These are phyloP conservation scores for Apostasia shenzhenica DNA, from an alignment of 106 monocot species.

Conservation along the genomic window DNA sequence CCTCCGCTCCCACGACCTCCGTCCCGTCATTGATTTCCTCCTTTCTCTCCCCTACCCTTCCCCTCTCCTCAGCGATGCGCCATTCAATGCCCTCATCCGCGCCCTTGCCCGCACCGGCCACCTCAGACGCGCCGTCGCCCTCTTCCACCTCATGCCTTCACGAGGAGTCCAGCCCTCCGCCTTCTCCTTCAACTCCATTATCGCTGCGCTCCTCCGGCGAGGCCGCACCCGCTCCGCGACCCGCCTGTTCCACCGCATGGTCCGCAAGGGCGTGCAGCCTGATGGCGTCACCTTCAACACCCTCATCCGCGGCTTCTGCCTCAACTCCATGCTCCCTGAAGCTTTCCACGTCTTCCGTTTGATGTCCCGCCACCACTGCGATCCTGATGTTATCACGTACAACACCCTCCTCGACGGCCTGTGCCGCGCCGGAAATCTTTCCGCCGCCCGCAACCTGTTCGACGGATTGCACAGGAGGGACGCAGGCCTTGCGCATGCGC, in stretches of 20 bases:
- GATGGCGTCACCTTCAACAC: slow-evolving; percentile 82
- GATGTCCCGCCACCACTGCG: slow-evolving; percentile 29
- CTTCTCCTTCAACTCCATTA: slow-evolving; percentile 73
- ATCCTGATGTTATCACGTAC: slow-evolving; percentile 66
- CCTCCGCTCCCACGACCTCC: slow-evolving; percentile 23
- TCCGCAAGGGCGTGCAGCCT: slow-evolving; percentile 19
- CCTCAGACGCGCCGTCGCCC: slow-evolving; percentile 29
- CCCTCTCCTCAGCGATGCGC: slow-evolving; percentile 21
- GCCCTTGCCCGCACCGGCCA: slow-evolving; percentile 25
- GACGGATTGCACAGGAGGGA: slow-evolving; percentile 36
- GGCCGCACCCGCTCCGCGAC: slow-evolving; percentile 47
- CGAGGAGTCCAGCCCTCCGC: slow-evolving; percentile 38
- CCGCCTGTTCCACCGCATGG: slow-evolving; percentile 48
- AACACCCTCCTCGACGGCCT: slow-evolving; percentile 79
- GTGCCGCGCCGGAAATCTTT: slow-evolving; percentile 53
- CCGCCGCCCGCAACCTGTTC: slow-evolving; percentile 49
- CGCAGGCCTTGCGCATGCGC: slow-evolving; percentile 7
- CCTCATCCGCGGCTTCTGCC: slow-evolving; percentile 68
- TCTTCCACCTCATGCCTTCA: slow-evolving; percentile 45
- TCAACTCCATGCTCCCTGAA: slow-evolving; percentile 34
- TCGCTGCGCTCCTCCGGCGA: slow-evolving; percentile 48
- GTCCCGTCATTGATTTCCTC: slow-evolving; percentile 29
- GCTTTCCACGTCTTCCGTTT: slow-evolving; percentile 47
- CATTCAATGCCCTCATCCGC: slow-evolving; percentile 63
- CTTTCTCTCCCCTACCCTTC: slow-evolving; percentile 44